Evolutionary conservation across 1,284 basidiomycete species (phyloP), one percentile per base, ranked within the genome.

Genomic region (Pyrrhoderma noxium): DNA sequence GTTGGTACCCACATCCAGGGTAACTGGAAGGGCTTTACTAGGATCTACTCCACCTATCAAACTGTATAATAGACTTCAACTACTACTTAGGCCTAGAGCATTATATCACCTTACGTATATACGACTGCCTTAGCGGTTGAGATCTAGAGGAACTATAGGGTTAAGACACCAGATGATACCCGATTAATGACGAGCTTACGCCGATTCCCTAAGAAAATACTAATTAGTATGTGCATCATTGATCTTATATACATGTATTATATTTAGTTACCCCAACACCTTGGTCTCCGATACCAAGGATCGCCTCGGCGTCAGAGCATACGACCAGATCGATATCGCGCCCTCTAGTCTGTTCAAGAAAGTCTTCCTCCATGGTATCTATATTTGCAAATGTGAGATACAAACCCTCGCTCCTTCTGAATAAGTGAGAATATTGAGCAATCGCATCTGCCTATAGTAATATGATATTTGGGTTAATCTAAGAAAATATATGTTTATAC

Each of bases 111-210:
- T 38, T 55, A 82, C 80, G 85, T 86, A 64, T 93, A 93, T 19
- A 94, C 81, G 3, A 78, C 85, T 2, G 87, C 76, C 70, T 95
- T 95, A n/a, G 90, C 90, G 2, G 86, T 80, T 0, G 87, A 85
- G 59, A 95, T 94, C 77, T 89, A n/a, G 27, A 42, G 14, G 31
- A 3, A 16, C 42, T 4, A 42, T 16, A 21, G 9, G 11, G 34
- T 21, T 21, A 19, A 21, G 7, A 14, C 4, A 35, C n/a, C n/a
- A n/a, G n/a, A 13, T 5, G 23, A 14, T 40, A 38, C 11, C 41
- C 19, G 3, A 1, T 11, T 38, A 9, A 21, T 5, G 27, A 31
- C 11, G 34, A n/a, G 49, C 5, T 63, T 54, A 74, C 73, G 18
- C 74, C 74, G 34, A 77, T 74, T 8, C 74, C 74, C 74, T 75